Percentiles rank a stretch among this genome's conserved stretches.
These are phyloP conservation scores for Penicillium argentinense DNA, from an alignment of 495 filamentous ascomycete species.

Conservation along the genomic window DNA sequence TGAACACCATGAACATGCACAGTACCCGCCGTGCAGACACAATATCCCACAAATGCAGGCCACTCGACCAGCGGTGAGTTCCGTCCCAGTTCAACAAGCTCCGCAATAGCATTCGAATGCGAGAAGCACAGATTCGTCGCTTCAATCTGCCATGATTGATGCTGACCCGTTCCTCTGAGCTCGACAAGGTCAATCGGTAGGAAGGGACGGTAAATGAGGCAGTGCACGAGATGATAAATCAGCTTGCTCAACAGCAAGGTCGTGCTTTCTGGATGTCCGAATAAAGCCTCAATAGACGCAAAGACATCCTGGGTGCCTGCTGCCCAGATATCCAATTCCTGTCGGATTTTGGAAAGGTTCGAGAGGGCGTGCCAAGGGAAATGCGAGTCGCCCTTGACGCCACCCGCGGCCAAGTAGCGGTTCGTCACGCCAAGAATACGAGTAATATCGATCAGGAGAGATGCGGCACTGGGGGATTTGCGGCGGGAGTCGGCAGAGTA, in stretches of 20 bases:
- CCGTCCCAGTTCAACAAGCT: conserved; percentile 75
- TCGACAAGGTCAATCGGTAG: conserved; percentile 80
- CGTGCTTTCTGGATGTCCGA: conserved; percentile 75
- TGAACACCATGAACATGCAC: conserved; percentile 84
- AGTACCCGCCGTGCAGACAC: conserved; percentile 77
- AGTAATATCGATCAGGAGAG: conserved; percentile 78
- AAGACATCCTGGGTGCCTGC: conserved; percentile 79
- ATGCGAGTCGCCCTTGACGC: conserved; percentile 83
- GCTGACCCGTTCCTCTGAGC: conserved; percentile 72
- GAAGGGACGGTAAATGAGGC: conserved; percentile 81
- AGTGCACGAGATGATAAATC: conserved; percentile 81
- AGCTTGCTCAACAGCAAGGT: conserved; percentile 78
- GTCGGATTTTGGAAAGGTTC: conserved; percentile 79
- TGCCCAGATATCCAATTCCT: conserved; percentile 82
- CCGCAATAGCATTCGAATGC: conserved; percentile 82
- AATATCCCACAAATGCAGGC: conserved; percentile 81
- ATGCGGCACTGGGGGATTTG: conserved; percentile 66
- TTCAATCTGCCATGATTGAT: conserved; percentile 89
- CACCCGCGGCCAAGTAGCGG: conserved; percentile 77
- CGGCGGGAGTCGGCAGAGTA: conserved; percentile 64
- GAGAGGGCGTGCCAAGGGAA: conserved; percentile 87
- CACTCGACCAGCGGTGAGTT: conserved; percentile 67
- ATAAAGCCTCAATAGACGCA: conserved; percentile 68
- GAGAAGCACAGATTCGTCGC: conserved; percentile 83
- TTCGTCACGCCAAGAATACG: conserved; percentile 81